phyloP scores from a whole-genome alignment of 805 yeast species.

The Scheffersomyces coipomensis region DNA sequence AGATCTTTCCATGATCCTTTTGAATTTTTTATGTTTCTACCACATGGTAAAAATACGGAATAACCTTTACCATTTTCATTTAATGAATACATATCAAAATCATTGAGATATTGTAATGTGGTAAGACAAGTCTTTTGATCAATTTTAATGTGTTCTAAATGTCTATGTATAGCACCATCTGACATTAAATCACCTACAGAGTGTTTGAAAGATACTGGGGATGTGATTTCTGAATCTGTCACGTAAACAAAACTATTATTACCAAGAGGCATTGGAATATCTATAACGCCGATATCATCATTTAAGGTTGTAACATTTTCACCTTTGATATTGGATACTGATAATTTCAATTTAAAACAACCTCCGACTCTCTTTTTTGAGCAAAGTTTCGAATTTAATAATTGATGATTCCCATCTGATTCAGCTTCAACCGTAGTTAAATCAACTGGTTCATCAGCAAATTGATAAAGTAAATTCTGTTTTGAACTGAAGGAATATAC shows the following conservation, averaged over 20 bases:
- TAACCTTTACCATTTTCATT: slow-evolving; percentile 60
- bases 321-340: slow-evolving; percentile 16
- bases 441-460: slow-evolving; percentile 47
- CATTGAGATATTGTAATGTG: slow-evolving; percentile 57
- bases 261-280: slow-evolving; percentile 50
- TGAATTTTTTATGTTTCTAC: slow-evolving; percentile 15
- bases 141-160: slow-evolving; percentile 27
- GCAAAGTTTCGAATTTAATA: slow-evolving; percentile 56
- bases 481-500: slow-evolving; percentile 27
- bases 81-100: slow-evolving; percentile 51
- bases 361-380: slow-evolving; percentile 56
- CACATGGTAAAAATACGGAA: slow-evolving; percentile 76
- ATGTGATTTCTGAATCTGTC: slow-evolving; percentile 54
- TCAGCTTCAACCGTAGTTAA: slow-evolving; percentile 12
- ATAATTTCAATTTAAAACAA: slow-evolving; percentile 46
- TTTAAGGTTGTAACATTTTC: slow-evolving; percentile 42
- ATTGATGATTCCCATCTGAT: slow-evolving; percentile 16
- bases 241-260: slow-evolving; percentile 62
- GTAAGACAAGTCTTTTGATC: slow-evolving; percentile 53
- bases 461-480: slow-evolving; percentile 58
- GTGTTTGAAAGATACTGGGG: slow-evolving; percentile 64
- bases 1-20: slow-evolving; percentile 59
- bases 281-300: slow-evolving; percentile 49
- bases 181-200: slow-evolving; percentile 54
- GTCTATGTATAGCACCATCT: slow-evolving; percentile 24